Percentiles rank a stretch among this genome's conserved stretches.
These are phyloP conservation scores for Cryptococcus deneoformans DNA, from an alignment of 1,284 basidiomycete genomes.

Conservation along the genomic window DNA sequence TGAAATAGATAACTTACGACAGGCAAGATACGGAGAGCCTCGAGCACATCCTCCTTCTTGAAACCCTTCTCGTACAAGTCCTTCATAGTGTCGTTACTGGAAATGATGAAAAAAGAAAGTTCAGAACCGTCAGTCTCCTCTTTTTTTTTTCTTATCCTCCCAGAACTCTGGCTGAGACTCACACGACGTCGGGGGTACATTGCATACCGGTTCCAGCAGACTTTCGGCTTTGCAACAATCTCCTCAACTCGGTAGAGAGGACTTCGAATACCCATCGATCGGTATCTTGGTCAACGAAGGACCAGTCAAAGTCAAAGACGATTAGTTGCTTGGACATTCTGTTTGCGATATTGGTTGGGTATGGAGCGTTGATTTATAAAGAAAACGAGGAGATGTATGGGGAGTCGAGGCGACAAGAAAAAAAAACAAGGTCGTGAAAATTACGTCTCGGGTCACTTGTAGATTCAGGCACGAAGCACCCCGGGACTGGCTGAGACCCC, in stretches of 20 bases:
- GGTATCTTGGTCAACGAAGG: constrained; percentile 82
- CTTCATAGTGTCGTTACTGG: constrained; percentile 68
- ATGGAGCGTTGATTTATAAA: too few relatives aligned
- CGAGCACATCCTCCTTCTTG: constrained; percentile 70
- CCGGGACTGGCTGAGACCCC: too few relatives aligned
- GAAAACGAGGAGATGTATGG: too few relatives aligned
- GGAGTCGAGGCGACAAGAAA: too few relatives aligned
- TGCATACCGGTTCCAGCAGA: constrained; percentile 56
- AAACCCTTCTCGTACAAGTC: constrained; percentile 67
- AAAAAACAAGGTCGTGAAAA: too few relatives aligned
- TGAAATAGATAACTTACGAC: constrained; percentile 73
- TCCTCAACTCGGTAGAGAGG: constrained; percentile 76
- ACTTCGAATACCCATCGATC: constrained; percentile 97
- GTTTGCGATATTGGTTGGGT: neutral
- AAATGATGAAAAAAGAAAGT: neutral
- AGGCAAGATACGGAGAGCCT: constrained; percentile 75
- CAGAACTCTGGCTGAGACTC: constrained; percentile 36
- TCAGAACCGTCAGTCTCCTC: neutral
- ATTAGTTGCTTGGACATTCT: constrained; percentile 64
- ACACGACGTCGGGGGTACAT: constrained; percentile 92
- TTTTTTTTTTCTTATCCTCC: too few relatives aligned
- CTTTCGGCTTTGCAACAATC: constrained; percentile 73
- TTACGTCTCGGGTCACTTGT: too few relatives aligned
- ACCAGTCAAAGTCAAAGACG: constrained; percentile 99
- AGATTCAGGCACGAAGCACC: too few relatives aligned